Percentiles rank a stretch among this genome's conserved stretches.
Conservation (phyloP, 2,329 filamentous ascomycete species). For the Diaporthe eres region DNA sequence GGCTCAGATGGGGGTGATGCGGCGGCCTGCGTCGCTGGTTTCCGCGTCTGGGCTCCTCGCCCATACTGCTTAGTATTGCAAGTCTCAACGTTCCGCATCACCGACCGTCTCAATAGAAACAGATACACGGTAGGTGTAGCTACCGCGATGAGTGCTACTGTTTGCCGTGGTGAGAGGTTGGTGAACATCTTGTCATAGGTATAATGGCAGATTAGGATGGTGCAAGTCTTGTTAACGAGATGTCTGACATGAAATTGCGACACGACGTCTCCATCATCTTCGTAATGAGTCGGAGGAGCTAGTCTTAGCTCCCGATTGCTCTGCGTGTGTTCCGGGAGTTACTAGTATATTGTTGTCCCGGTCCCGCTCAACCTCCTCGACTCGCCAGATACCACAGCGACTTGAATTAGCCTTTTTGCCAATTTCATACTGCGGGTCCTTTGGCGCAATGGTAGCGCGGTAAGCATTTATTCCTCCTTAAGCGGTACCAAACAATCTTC, state of each 20-base stretch:
- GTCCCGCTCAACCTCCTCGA: background rate
- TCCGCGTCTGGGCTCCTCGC: background rate
- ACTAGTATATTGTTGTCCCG: background rate
- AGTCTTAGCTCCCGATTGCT: constrained; percentile 4
- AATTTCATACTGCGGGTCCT: background rate
- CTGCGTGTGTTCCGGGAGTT: background rate
- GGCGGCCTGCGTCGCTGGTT: too few relatives aligned
- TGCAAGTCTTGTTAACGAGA: background rate
- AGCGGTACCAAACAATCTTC: background rate
- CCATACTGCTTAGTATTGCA: background rate
- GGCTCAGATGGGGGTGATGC: background rate
- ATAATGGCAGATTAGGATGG: background rate
- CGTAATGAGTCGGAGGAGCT: background rate
- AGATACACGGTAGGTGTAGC: constrained; percentile 9
- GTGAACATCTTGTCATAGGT: background rate
- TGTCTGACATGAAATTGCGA: background rate
- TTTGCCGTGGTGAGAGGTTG: background rate
- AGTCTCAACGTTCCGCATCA: constrained; percentile 23
- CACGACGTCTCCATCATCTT: background rate
- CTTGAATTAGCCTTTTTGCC: too few relatives aligned
- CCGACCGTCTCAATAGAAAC: background rate
- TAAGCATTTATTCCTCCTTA: background rate
- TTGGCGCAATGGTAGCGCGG: constrained; percentile 36
- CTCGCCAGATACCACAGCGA: too few relatives aligned
- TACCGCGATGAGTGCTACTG: background rate